Evolutionary conservation across 176 grass and related monocot genomes (phyloP).

Genomic region (Cocos nucifera): DNA sequence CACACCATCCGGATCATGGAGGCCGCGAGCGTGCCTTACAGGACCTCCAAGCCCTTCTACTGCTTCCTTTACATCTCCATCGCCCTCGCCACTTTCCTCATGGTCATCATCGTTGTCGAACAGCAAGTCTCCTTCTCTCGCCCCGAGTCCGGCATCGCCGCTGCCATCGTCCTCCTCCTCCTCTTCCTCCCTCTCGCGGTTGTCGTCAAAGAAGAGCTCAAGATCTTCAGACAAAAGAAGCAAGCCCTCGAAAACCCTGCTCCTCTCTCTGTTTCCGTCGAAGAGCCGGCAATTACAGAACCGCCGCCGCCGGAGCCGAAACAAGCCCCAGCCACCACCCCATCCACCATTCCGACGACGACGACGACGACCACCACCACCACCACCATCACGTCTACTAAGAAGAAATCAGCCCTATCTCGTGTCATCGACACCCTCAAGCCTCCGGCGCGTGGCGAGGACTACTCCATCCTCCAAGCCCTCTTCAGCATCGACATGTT

Average conservation of each 20-base stretch:
- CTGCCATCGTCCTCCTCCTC: conserved; percentile 36
- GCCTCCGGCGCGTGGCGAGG: conserved; percentile 48
- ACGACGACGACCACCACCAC: background rate
- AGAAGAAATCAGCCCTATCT: background rate
- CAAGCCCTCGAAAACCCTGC: conserved; percentile 6
- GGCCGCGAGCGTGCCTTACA: conserved; percentile 1
- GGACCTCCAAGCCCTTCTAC: conserved; percentile 38
- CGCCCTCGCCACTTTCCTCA: conserved; percentile 50
- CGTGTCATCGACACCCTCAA: conserved; percentile 31
- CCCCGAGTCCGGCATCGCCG: conserved; percentile 20
- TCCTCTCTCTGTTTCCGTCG: conserved; percentile 19
- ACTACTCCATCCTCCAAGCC: conserved; percentile 59
- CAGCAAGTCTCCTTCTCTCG: conserved; percentile 31
- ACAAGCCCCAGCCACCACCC: background rate
- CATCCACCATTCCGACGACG: background rate
- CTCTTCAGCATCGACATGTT: conserved; percentile 68
- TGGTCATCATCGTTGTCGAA: conserved; percentile 54
- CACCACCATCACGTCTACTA: background rate
- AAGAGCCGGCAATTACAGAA: background rate
- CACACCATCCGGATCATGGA: conserved; percentile 60
- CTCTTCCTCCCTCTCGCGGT: conserved; percentile 53
- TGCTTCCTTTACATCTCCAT: conserved; percentile 77
- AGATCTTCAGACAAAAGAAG: conserved; percentile 21
- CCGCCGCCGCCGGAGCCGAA: background rate
- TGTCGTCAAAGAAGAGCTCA: conserved; percentile 49